A percentile compares a stretch with the other conserved stretches of the same genome.
Conservation (phyloP, 2,329 filamentous ascomycete species). For the Cladosporium sp. region DNA sequence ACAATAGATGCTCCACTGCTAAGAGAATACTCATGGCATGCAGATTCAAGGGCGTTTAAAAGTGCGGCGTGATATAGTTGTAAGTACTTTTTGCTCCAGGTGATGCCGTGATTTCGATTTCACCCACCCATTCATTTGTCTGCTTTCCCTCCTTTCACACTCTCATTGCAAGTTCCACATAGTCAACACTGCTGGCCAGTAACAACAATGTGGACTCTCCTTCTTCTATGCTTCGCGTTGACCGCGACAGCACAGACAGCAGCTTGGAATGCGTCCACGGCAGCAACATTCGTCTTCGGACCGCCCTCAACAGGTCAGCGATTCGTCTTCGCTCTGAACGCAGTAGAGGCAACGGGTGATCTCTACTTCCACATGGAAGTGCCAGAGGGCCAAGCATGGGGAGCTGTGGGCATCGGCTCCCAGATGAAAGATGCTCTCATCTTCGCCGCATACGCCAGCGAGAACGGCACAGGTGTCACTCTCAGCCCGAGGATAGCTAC, state of each 20-base stretch:
- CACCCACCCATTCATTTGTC: not conserved
- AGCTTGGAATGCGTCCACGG: not conserved
- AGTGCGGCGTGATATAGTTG: not conserved
- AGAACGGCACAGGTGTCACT: slow-evolving; percentile 37
- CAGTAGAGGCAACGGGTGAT: slow-evolving; percentile 21
- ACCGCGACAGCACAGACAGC: not conserved
- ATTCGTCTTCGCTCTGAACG: slow-evolving; percentile 28
- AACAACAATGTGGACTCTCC: not conserved
- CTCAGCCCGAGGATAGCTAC: slow-evolving; percentile 40
- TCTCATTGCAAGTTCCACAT: not conserved
- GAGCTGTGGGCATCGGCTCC: slow-evolving; percentile 44
- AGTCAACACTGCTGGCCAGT: slow-evolving; percentile 6
- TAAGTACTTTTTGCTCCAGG: not conserved
- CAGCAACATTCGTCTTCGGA: slow-evolving; percentile 23
- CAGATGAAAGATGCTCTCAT: slow-evolving; percentile 46
- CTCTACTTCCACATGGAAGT: slow-evolving; percentile 30
- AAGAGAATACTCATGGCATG: not conserved
- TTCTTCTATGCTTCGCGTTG: not conserved
- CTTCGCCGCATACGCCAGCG: slow-evolving; percentile 45
- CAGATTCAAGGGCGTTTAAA: slow-evolving; percentile 2
- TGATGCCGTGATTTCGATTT: not conserved
- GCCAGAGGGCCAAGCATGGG: slow-evolving; percentile 43
- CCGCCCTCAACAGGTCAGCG: slow-evolving; percentile 2
- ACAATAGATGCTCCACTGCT: not conserved
- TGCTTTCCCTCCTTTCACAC: not conserved